Percentiles rank a stretch among this genome's conserved stretches.
Conservation (phyloP, 768 basidiomycete genomes). For the Boletus rubropictus region DNA sequence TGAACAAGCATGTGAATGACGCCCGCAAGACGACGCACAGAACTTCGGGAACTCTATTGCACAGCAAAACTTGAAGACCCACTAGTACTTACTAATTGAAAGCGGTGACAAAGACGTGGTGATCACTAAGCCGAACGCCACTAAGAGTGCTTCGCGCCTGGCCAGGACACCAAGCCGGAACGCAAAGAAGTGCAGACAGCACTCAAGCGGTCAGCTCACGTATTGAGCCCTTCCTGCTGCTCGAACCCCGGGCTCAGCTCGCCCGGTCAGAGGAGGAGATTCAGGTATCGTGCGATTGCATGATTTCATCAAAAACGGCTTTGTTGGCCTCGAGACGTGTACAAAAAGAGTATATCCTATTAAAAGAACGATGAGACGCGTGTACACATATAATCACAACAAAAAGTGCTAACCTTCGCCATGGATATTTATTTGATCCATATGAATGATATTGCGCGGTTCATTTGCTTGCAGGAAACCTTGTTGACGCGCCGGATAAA, state of each 20-base stretch:
- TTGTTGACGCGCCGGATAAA: not conserved
- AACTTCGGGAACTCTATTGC: conserved; percentile 45
- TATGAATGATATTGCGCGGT: not conserved
- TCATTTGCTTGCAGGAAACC: not conserved
- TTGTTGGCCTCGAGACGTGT: conserved; percentile 67
- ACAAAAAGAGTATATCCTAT: not conserved
- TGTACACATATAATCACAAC: not conserved
- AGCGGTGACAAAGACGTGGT: conserved; percentile 53
- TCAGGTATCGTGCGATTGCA: conserved; percentile 50
- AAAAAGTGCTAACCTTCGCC: not conserved
- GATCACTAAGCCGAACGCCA: too few species aligned
- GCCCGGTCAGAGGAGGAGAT: conserved; percentile 66
- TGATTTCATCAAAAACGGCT: conserved; percentile 74
- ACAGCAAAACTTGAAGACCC: conserved; percentile 35
- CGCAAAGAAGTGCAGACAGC: conserved; percentile 18
- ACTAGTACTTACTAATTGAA: conserved; percentile 55
- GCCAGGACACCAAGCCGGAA: conserved; percentile 8
- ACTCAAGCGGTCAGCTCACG: conserved; percentile 12
- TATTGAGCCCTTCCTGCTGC: conserved; percentile 76
- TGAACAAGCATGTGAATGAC: conserved; percentile 42
- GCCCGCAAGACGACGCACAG: conserved; percentile 45
- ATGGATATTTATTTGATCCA: not conserved
- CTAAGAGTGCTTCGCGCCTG: too few species aligned
- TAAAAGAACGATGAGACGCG: not conserved
- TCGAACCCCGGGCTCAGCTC: conserved; percentile 91